These are phyloP conservation scores for Blumeria hordei DNA, from an alignment of 2,329 filamentous ascomycete genomes.

Conservation along the genomic window DNA sequence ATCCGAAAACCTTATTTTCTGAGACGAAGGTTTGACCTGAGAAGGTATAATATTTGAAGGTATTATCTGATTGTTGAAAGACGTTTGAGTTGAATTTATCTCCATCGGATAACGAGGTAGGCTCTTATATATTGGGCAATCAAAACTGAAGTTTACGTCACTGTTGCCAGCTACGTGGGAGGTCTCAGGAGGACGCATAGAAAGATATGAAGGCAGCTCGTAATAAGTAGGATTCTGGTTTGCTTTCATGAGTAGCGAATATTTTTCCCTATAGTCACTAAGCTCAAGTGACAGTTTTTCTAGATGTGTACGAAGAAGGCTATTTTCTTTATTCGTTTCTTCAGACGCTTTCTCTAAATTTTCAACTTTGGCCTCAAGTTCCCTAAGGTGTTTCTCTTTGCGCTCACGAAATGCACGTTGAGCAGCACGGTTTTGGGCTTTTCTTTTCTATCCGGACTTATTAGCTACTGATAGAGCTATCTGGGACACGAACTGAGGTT, in stretches of 20 bases:
- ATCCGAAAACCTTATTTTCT: no score
- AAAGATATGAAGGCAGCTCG: no score
- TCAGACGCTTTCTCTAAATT: constrained; percentile 66
- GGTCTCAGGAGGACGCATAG: no score
- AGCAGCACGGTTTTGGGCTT: constrained; percentile 83
- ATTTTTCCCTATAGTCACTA: constrained; percentile 69
- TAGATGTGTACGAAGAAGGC: constrained; percentile 59
- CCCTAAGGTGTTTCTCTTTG: constrained; percentile 76
- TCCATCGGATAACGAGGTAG: no score
- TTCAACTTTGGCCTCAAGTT: constrained; percentile 55
- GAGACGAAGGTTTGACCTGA: no score
- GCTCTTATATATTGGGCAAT: no score
- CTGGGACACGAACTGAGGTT: constrained; percentile 50
- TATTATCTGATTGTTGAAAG: no score
- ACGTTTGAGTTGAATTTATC: no score
- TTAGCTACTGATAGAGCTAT: background rate
- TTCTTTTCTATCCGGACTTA: constrained; percentile 44
- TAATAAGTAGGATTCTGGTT: background rate
- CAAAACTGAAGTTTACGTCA: no score
- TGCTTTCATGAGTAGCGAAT: constrained; percentile 29
- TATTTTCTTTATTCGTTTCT: constrained; percentile 65
- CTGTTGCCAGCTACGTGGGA: no score
- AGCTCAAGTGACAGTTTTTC: constrained; percentile 70
- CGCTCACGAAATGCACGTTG: constrained; percentile 85
- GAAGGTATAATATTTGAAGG: no score